Evolutionary conservation across 2,329 filamentous ascomycete genomes (phyloP).

Genomic region (Ceratocystis variospora): DNA sequence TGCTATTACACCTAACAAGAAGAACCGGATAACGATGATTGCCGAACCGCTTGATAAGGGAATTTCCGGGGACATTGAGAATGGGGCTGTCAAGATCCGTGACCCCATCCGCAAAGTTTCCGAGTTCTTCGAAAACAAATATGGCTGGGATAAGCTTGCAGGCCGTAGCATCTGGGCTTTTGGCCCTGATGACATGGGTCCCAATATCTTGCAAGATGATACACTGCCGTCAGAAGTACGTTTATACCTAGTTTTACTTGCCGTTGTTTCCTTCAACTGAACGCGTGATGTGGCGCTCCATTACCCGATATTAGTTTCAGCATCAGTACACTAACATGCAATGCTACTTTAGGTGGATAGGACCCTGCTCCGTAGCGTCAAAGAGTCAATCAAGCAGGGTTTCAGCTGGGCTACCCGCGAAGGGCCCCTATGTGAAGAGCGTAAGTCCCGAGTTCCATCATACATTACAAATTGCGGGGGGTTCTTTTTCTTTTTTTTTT

Average conservation of each 20-base stretch:
- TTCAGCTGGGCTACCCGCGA: slow-evolving; percentile 95
- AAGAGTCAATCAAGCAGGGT: slow-evolving; percentile 86
- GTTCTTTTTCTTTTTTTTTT: background rate
- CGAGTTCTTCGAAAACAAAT: slow-evolving; percentile 93
- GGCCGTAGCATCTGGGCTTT: slow-evolving; percentile 97
- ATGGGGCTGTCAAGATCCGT: slow-evolving; percentile 75
- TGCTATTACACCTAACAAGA: slow-evolving; percentile 94
- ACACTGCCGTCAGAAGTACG: slow-evolving; percentile 74
- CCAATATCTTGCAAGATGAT: slow-evolving; percentile 94
- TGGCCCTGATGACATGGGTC: slow-evolving; percentile 84
- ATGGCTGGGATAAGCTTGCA: slow-evolving; percentile 91
- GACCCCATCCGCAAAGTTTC: slow-evolving; percentile 87
- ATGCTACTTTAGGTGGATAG: slow-evolving; percentile 59
- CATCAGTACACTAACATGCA: slow-evolving; percentile 18
- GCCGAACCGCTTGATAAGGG: slow-evolving; percentile 91
- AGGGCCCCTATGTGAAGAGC: slow-evolving; percentile 94
- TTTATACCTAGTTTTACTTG: slow-evolving; percentile 20
- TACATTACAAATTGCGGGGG: background rate
- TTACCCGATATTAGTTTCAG: slow-evolving; percentile 8
- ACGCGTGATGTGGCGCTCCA: background rate
- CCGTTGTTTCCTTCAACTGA: background rate
- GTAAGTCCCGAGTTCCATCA: slow-evolving; percentile 38
- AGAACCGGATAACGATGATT: slow-evolving; percentile 98
- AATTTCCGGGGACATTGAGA: slow-evolving; percentile 89
- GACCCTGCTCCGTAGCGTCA: slow-evolving; percentile 71